Base-by-base conservation (phyloP, 768 basidiomycete species). In the Amylocystis lapponica region DNA sequence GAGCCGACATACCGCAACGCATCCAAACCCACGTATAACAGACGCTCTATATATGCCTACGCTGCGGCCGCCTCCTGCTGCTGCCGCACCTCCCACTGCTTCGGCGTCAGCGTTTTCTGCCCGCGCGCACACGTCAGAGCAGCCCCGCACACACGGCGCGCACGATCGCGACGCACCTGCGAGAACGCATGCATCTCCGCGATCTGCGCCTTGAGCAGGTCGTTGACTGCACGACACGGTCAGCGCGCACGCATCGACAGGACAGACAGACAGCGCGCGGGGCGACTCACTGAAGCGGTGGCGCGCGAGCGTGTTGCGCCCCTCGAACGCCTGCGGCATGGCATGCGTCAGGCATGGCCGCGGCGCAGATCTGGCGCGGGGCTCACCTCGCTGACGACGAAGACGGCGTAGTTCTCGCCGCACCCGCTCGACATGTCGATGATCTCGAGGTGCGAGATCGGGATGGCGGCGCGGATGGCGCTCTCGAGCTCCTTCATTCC, bases 171-270 rank as follows among this genome's bases (percentile, higher is more conserved):
- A 27, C 65, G 40, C 51, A 88, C 89, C 79, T 92, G 88, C 12
- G 88, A 88, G 63, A 92, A 92, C 4, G 89, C 88, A 53, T 92
- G 88, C 75, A 92, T 81, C 44, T 83, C 76, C 0, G 83, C 69
- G 44, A 92, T 89, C 53, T 89, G 70, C 2, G 65, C 66, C 65
- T 86, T 90, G 55, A 92, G 59, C 8, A 81, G 56, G 19, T 87
- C 81, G 54, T 91, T 90, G 45, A 92, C 88, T 91, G 47, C 3
- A 40, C 19, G 12, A 8, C 20, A 30, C 14, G 12, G 14, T 32
- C 20, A 40, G 17, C 17, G 9, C 7, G 9, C 27, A 30, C n/a
- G 27, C 27, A 30, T 30, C 27, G 25, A 17, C 19, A 5, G 5
- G 17, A 17, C 17, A 5, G 20, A 7, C n/a, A n/a, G 22, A 34